phyloP scores from a whole-genome alignment of 805 yeast genomes.

The Isabelozyma heimii region DNA sequence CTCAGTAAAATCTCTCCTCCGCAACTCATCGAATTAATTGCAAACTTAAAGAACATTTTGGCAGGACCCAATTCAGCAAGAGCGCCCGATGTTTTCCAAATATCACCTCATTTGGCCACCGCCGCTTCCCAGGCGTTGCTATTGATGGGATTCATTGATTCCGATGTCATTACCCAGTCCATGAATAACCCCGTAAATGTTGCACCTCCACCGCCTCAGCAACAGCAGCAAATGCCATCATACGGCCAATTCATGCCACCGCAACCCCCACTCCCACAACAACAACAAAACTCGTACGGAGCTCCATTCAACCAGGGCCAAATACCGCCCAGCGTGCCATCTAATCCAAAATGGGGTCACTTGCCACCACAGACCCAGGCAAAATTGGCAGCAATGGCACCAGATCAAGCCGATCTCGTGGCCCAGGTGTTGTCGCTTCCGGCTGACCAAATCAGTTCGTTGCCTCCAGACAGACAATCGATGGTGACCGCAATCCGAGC shows the following conservation, averaged over 20 bases:
- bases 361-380: slow-evolving; percentile 48
- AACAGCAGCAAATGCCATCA: slow-evolving; percentile 11
- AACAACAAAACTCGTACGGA: slow-evolving; percentile 5
- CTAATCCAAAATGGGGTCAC: slow-evolving; percentile 43
- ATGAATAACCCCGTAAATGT: slow-evolving; percentile 26
- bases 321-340: slow-evolving; percentile 11
- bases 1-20: slow-evolving; percentile 67
- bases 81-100: slow-evolving; percentile 51
- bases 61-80: slow-evolving; percentile 48
- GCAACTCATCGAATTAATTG: slow-evolving; percentile 63
- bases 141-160: slow-evolving; percentile 73
- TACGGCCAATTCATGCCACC: slow-evolving; percentile 1
- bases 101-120: slow-evolving; percentile 57
- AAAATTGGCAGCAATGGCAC: slow-evolving; percentile 51
- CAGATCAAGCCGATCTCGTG: slow-evolving; percentile 55
- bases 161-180: slow-evolving; percentile 63
- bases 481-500: slow-evolving; percentile 56
- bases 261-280: slow-evolving; percentile 7
- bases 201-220: slow-evolving; percentile 16
- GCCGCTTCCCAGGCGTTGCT: slow-evolving; percentile 73
- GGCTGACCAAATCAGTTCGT: slow-evolving; percentile 45
- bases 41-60: slow-evolving; percentile 60
- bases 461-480: slow-evolving; percentile 50
- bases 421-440: slow-evolving; percentile 53
- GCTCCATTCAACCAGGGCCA: slow-evolving; percentile 5